Base-by-base conservation (phyloP, 2,329 filamentous ascomycete species). In the Coniochaeta prunicola region DNA sequence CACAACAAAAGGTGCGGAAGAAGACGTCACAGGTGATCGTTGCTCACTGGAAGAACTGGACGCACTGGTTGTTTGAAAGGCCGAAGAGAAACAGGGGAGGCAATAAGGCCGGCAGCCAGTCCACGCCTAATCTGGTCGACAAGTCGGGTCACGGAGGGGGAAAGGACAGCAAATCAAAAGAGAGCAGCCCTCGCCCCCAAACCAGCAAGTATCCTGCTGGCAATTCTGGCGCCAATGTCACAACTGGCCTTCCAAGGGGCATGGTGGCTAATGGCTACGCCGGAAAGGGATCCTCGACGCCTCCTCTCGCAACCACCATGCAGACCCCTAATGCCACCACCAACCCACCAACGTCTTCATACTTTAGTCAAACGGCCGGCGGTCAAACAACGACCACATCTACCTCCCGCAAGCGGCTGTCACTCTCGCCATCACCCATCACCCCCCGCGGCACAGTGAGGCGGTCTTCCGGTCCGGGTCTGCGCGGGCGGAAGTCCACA, bases 401-500 rank as follows among this genome's bases (percentile, higher is more conserved):
- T 17, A 66, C 71, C 8, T 73, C 69, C n/a, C 84, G 86, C 67
- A 88, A 88, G 67, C 84, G 91, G 17, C 89, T 91, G 61, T 96
- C 92, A 0, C 76, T 96, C 10, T 96, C 91, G 0, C 94, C 94
- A 0, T 88, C 87, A 2, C 93, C 94, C 0, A 73, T 97, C 42
- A 97, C 94, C 0, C 93, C 94, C 3, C 88, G 92, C 40, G 92
- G 91, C 5, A 90, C 90, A 0, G 89, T 96, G 67, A 86, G 94
- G 12, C 88, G 92, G 36, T 86, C 91, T 2, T 96, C 91, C 5
- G 92, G 92, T 45, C 81, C 91, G 4, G 92, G 93, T 31, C 81
- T 97, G 50, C 85, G 92, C 30, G 93, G 94, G 38, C 86, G 94
- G 61, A 97, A 97, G 71, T 97, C 93, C 0, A 99, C 94, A 0